Evolutionary conservation across 2,329 filamentous ascomycete genomes (phyloP).

Genomic region (Fusarium guadeloupense): DNA sequence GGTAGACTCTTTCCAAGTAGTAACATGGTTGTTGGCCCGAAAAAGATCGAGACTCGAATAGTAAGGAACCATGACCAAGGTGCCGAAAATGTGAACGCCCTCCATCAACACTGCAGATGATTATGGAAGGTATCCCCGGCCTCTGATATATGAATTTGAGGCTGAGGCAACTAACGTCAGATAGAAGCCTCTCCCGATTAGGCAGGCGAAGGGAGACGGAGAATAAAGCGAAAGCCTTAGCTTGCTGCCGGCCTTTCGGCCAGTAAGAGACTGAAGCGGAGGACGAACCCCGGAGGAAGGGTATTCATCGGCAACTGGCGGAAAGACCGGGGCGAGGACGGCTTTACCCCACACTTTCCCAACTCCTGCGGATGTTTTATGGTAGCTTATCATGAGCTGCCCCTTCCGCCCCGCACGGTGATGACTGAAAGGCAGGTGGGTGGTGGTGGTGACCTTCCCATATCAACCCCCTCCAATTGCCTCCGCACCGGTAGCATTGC

Average conservation of each 20-base stretch:
- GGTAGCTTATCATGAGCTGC: constrained; percentile 32
- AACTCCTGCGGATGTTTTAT: not conserved
- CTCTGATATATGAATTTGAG: not conserved
- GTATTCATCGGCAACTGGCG: constrained; percentile 7
- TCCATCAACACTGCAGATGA: constrained; percentile 2
- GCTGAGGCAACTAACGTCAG: constrained; percentile 14
- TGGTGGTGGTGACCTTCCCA: constrained; percentile 6
- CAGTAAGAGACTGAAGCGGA: constrained; percentile 30
- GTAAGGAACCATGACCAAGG: too few relatives aligned
- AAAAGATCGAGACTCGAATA: too few relatives aligned
- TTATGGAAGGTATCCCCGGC: constrained; percentile 8
- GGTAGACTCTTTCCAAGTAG: not conserved
- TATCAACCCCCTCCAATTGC: not conserved
- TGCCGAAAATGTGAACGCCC: constrained; percentile 3
- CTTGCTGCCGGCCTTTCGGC: constrained; percentile 12
- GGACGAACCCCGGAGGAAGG: constrained; percentile 22
- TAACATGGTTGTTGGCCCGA: constrained; percentile 3
- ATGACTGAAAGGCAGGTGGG: constrained; percentile 7
- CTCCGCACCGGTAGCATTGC: constrained; percentile 4
- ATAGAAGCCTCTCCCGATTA: constrained; percentile 23
- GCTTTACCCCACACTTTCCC: constrained; percentile 36
- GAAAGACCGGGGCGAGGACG: constrained; percentile 16
- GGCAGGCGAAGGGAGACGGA: constrained; percentile 34
- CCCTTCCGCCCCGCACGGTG: constrained; percentile 25
- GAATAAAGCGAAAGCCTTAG: constrained; percentile 7